Conservation (phyloP, 1,284 basidiomycete genomes). For the Inonotus hispidus region DNA sequence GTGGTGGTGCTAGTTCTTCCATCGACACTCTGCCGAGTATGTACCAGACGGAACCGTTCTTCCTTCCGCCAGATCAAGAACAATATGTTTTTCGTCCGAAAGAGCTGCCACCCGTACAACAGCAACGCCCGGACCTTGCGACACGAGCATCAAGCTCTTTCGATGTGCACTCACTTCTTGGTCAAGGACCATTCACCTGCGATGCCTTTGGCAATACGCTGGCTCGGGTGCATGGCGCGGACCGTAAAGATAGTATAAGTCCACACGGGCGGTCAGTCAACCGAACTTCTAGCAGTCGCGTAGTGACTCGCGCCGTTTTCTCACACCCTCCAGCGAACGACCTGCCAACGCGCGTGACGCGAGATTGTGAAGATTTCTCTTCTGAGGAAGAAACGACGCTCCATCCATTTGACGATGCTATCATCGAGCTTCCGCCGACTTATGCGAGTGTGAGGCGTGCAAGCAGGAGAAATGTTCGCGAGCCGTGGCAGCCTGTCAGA, state of each 20-base stretch:
- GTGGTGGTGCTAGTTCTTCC: slow-evolving; percentile 4
- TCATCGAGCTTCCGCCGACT: slow-evolving; percentile 16
- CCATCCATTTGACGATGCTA: slow-evolving; percentile 1
- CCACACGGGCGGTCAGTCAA: slow-evolving; percentile 4
- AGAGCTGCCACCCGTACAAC: neutral
- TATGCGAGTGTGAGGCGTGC: slow-evolving; percentile 13
- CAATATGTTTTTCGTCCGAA: neutral
- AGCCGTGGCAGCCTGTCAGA: neutral
- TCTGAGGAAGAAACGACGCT: slow-evolving; percentile 5
- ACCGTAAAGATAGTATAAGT: slow-evolving; percentile 7
- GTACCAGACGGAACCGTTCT: slow-evolving; percentile 19
- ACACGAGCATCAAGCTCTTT: slow-evolving; percentile 8
- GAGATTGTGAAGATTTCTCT: slow-evolving; percentile 13
- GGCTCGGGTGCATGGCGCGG: slow-evolving; percentile 3
- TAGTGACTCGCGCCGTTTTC: neutral
- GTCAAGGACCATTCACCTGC: neutral
- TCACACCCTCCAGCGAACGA: neutral
- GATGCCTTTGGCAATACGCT: slow-evolving; percentile 4
- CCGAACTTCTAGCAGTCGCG: slow-evolving; percentile 2
- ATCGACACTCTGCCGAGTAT: slow-evolving; percentile 14
- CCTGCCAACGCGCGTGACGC: slow-evolving; percentile 2
- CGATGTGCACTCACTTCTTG: neutral
- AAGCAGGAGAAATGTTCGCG: neutral
- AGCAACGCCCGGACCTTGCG: neutral
- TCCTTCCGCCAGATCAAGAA: slow-evolving; percentile 5